phyloP scores from a whole-genome alignment of 192 early-diverging fungal species.

The Coemansia sp. region DNA sequence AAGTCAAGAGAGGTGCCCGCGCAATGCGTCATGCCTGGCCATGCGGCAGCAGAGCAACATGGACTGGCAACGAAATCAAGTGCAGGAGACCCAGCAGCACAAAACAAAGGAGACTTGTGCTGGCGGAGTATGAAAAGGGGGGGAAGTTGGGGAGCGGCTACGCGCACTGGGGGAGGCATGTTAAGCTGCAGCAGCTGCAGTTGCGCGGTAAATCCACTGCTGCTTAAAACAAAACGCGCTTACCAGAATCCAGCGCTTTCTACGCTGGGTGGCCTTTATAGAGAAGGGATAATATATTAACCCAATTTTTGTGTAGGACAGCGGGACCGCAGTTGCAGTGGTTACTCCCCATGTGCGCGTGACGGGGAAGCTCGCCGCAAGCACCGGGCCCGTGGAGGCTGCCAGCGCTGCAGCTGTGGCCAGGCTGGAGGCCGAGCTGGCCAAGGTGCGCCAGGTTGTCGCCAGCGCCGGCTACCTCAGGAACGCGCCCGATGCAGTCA shows the following conservation, averaged over 20 bases:
- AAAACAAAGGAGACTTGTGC: slow-evolving; percentile 6
- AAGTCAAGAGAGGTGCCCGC: not conserved
- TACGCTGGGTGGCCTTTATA: too few species aligned
- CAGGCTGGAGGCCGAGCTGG: slow-evolving; percentile 34
- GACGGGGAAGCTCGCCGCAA: slow-evolving; percentile 11
- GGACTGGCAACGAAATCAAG: not conserved
- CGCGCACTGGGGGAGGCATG: not conserved
- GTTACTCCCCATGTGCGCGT: slow-evolving; percentile 40
- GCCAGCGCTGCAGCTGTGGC: slow-evolving; percentile 10
- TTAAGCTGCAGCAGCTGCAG: too few species aligned
- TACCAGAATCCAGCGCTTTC: too few species aligned
- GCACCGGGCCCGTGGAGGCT: not conserved
- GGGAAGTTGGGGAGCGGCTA: slow-evolving; percentile 4
- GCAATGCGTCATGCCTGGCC: not conserved
- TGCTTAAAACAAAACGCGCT: too few species aligned
- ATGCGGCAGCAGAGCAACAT: slow-evolving; percentile 8
- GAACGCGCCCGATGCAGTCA: slow-evolving; percentile 35
- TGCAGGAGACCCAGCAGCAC: not conserved
- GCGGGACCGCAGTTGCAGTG: slow-evolving; percentile 6
- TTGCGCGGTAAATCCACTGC: too few species aligned
- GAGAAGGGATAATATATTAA: too few species aligned
- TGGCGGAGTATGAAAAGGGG: slow-evolving; percentile 13
- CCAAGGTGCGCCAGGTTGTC: slow-evolving; percentile 18
- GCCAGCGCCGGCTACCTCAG: slow-evolving; percentile 33
- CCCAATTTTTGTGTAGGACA: too few species aligned